These are phyloP conservation scores for Phytophthora sansomeana DNA, from an alignment of 352 stramenopile species.

Conservation along the genomic window DNA sequence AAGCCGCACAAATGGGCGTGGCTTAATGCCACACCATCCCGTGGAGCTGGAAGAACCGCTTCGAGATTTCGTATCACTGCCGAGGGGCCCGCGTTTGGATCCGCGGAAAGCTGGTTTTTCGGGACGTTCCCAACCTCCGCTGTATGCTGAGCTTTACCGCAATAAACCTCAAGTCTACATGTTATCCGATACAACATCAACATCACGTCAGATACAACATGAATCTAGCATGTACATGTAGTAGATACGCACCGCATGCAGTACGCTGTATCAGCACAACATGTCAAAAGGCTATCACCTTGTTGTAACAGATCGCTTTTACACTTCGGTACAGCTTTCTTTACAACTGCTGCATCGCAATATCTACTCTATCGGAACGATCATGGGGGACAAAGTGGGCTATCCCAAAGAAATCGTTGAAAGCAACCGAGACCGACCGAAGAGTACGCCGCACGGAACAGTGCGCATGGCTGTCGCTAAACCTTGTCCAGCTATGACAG, in stretches of 20 bases:
- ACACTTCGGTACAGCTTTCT: conserved; percentile 23
- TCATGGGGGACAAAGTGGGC: conserved; percentile 2
- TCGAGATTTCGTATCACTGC: conserved; percentile 21
- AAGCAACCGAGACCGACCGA: conserved; percentile 1
- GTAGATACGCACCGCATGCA: conserved; percentile 16
- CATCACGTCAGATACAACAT: conserved; percentile 22
- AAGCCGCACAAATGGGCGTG: conserved; percentile 26
- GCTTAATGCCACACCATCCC: neutral
- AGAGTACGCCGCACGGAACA: neutral
- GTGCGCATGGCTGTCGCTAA: conserved; percentile 3
- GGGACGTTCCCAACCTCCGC: conserved; percentile 8
- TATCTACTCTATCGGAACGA: conserved; percentile 24
- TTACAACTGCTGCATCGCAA: conserved; percentile 24
- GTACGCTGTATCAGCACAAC: conserved; percentile 16
- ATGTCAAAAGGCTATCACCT: conserved; percentile 16
- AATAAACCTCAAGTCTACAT: conserved; percentile 22
- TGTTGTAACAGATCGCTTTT: conserved; percentile 26
- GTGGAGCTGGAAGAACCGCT: neutral
- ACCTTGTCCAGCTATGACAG: conserved; percentile 10
- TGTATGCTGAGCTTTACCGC: conserved; percentile 7
- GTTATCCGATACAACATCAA: conserved; percentile 11
- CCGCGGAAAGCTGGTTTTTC: neutral
- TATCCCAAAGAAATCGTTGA: conserved; percentile 1
- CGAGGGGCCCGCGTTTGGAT: conserved; percentile 14
- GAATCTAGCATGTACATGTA: too few relatives aligned